These are phyloP conservation scores for Daedaleopsis nitida DNA, from an alignment of 768 basidiomycete species.

Conservation along the genomic window DNA sequence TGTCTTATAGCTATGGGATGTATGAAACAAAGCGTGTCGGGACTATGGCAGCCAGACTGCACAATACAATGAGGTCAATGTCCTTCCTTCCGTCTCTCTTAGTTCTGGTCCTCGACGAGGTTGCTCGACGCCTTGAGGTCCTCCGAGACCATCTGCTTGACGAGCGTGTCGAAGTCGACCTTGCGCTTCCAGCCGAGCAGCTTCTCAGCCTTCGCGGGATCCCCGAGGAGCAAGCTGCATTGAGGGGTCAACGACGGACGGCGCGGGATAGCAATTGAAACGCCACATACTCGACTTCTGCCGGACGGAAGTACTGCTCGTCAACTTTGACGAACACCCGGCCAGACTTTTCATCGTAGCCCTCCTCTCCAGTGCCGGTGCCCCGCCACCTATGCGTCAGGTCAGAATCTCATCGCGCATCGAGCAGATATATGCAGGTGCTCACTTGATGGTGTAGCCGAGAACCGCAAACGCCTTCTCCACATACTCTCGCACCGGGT, in stretches of 20 bases:
- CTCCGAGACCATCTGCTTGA: constrained; percentile 89
- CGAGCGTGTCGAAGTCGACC: constrained; percentile 80
- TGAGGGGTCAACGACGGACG: not conserved
- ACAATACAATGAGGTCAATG: not conserved
- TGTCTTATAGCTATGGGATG: too few relatives aligned
- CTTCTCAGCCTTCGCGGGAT: constrained; percentile 88
- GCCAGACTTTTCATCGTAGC: constrained; percentile 67
- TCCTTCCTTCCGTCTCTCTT: not conserved
- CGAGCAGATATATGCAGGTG: not conserved
- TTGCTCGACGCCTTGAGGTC: constrained; percentile 75
- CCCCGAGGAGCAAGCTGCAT: constrained; percentile 76
- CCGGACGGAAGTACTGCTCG: constrained; percentile 88
- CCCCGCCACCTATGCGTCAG: constrained; percentile 66
- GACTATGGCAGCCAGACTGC: too few relatives aligned
- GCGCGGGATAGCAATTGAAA: not conserved
- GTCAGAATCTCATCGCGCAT: not conserved
- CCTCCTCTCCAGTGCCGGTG: constrained; percentile 75
- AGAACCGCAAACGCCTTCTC: constrained; percentile 80
- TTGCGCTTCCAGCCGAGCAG: constrained; percentile 89
- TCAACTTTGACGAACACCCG: constrained; percentile 84
- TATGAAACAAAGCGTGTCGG: too few relatives aligned
- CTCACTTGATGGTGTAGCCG: constrained; percentile 66
- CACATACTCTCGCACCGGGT: constrained; percentile 91
- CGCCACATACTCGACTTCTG: constrained; percentile 87
- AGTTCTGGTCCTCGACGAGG: constrained; percentile 87